A percentile compares a stretch with the other conserved stretches of the same genome.
Evolutionary conservation across 2,329 filamentous ascomycete species (phyloP).

Genomic region (Diaporthe velutina): DNA sequence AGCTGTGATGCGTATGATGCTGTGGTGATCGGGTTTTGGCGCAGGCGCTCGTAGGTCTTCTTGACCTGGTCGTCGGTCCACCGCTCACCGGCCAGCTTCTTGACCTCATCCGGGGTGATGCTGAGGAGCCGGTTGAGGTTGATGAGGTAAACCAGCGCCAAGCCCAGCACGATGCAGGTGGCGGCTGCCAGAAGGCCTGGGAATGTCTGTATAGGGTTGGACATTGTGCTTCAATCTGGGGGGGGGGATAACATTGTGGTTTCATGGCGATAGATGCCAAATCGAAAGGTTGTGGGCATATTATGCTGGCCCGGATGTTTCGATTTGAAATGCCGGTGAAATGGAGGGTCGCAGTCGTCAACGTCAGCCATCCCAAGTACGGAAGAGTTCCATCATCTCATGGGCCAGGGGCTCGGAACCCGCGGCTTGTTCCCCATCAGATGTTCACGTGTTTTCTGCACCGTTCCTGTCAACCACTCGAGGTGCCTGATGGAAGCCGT

Average conservation of each 20-base stretch:
- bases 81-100: conserved; percentile 44
- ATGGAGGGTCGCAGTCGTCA: conserved; percentile 12
- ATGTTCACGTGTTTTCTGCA: neutral
- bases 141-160: conserved; percentile 40
- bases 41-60: conserved; percentile 49
- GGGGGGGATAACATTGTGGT: neutral
- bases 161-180: neutral
- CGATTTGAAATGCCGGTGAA: neutral
- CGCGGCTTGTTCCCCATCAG: neutral
- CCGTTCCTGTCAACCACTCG: neutral
- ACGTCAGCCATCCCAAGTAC: conserved; percentile 7
- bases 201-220: neutral
- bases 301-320: neutral
- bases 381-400: neutral
- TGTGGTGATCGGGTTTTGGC: conserved; percentile 45
- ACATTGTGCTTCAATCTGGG: neutral
- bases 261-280: neutral
- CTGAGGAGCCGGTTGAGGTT: conserved; percentile 50
- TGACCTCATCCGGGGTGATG: conserved; percentile 47
- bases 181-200: neutral
- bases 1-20: conserved; percentile 45
- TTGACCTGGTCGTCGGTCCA: conserved; percentile 50
- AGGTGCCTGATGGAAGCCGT: too few species aligned
- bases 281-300: neutral
- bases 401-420: conserved; percentile 21